Evolutionary conservation across 805 yeast genomes (phyloP), one percentile per base, ranked within the genome.

Genomic region (Metschnikowia colocasiae): DNA sequence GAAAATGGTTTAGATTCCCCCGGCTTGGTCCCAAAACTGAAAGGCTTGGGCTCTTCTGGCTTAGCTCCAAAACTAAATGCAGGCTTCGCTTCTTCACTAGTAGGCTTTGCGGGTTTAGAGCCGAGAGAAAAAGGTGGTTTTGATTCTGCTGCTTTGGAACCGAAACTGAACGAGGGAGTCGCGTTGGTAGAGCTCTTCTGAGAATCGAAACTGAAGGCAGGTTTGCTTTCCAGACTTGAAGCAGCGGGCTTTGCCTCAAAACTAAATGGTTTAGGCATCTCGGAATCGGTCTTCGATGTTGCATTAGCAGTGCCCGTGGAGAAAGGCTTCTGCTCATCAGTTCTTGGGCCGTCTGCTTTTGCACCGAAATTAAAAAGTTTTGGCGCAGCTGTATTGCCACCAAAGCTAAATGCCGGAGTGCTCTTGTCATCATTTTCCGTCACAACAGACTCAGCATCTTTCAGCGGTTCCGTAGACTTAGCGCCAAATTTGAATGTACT

Each of bases 81-180:
- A 23, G 45, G 37, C 18, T 22, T 39, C 22, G 33, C 13, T 26
- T 35, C 18, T 10, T 15, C 30, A 6, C 10, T 16, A 19, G 36
- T 25, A n/a, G 39, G 3, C 8, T 15, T 8, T 5, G 16, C 20
- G 15, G 44, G 25, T 5, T 22, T 27, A 2, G 20, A 34, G 9
- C 19, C 15, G 33, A 46, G 29, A 2, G 38, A 20, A 19, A 40
- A 30, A 7, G 32, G 12, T 13, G 26, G 36, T 9, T 31, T 22
- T 8, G 47, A 6, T 19, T 23, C 35, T 26, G 32, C 33, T 15
- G 40, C 27, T 10, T 51, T 48, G n/a, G 47, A 32, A n/a, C 54
- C 52, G 27, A 47, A 50, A 36, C 30, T 47, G 31, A 47, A 46
- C 4, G 43, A 18, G n/a, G 52, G 43, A 18, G 38, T 49, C 4